Base-by-base conservation (phyloP, 2,329 filamentous ascomycete genomes). In the Neodidymelliopsis sp. region DNA sequence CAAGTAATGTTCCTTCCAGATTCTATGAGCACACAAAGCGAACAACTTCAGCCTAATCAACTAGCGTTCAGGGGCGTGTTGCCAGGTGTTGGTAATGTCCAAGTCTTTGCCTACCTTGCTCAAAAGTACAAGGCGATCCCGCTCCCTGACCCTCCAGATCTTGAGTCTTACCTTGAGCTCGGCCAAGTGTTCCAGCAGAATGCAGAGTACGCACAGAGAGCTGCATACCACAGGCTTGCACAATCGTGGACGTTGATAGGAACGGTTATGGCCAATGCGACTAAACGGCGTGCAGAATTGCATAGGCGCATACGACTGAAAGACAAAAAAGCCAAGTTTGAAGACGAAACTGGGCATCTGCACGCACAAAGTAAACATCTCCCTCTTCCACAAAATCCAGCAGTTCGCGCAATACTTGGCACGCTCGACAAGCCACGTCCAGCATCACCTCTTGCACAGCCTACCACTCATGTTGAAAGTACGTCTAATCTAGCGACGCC, bases 191-290 rank as follows among this genome's bases (percentile, higher is more conserved):
- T 84, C 38, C 74, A 79, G 42, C 74, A 78, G 24, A 86, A 85
- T 66, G 80, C 80, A 4, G 71, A 76, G 34, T 75, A 79, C 55
- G 81, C 81, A 19, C 75, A 82, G 53, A 70, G 75, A 47, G 75
- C 77, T 24, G 76, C 77, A 28, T 69, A 79, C 53, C 73, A 79
- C 56, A 75, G 79, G 43, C 70, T 83, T 34, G 80, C 84, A 23
- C 80, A 85, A 54, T 82, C 81, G 15, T 87, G 83, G 83, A 78
- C 77, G 43, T 77, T 86, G 16, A 67, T 84, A 24, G 79, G 78
- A 43, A 74, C 76, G 45, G 75, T 78, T 19, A 73, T 83, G 42
- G 63, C 77, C 2, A 75, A 78, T 48, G 80, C 83, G 49, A 72
- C 84, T 20, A 71, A 61, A 28, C 66, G 69, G 9, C 66, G 74